Evolutionary conservation across 345 rosid genomes (phyloP), one percentile per base, ranked within the genome.

Genomic region (Eutrema japonicum): DNA sequence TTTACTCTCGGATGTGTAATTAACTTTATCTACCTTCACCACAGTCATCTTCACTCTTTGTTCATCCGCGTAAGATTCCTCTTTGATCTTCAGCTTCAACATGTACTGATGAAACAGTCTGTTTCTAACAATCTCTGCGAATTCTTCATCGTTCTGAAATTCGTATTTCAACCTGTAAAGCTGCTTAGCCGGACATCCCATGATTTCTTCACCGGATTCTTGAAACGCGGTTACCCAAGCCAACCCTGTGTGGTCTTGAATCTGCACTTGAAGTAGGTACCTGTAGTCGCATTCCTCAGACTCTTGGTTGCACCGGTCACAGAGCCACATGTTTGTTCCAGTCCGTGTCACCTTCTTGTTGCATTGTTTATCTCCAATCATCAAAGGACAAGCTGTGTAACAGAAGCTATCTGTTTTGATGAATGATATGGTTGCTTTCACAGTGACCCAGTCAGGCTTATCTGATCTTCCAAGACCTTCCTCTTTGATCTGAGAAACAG

Each of bases 401-500:
- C 93, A 89, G 86, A 90, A 93, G 52, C 76, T 76, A 79, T 90
- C 96, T 32, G 90, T 82, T 71, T 89, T 93, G 52, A 93, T 77
- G 74, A 87, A 93, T 48, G 87, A 83, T 37, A 88, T 50, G 27
- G 88, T 82, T 38, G 85, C 97, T 82, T 77, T 87, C 52, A 89
- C 83, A 8, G 92, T 84, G 71, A 89, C 83, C 96, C 96, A 93
- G 70, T 93, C 98, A 29, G 98, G 92, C 81, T 84, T 86, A 71
- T 86, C 89, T 12, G 96, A 87, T 83, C 91, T 86, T 78, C 97
- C 98, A 32, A 90, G 96, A 58, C 93, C 97, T 84, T 89, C 97
- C n/a, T 73, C 79, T 84, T 82, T 93, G 84, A 90, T 89, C 82
- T 93, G 93, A 64, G 88, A 77, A 32, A 90, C 86, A 3, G 79